A percentile compares a stretch with the other conserved stretches of the same genome.
Evolutionary conservation across 345 rosid genomes (phyloP).

Genomic region (Anastatica hierochuntica): DNA sequence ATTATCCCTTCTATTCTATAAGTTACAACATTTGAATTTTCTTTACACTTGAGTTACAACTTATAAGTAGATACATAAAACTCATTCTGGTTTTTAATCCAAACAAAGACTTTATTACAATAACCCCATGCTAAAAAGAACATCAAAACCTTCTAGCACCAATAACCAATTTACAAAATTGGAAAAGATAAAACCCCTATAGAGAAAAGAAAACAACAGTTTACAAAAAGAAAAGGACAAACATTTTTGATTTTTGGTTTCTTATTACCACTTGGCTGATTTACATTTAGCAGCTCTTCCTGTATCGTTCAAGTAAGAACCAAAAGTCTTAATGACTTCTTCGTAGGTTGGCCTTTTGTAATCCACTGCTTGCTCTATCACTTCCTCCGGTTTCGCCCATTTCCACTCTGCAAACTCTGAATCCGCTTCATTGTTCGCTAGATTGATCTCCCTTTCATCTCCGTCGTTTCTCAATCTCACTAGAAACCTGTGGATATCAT

Average conservation of each 20-base stretch:
- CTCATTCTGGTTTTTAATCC: background rate
- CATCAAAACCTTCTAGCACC: too few species aligned
- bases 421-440: conserved; percentile 69
- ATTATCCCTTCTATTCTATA: too few species aligned
- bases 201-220: too few species aligned
- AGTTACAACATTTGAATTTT: background rate
- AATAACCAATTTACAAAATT: conserved; percentile 27
- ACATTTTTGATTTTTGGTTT: conserved; percentile 7
- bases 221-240: too few species aligned
- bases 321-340: conserved; percentile 74
- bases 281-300: conserved; percentile 74
- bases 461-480: conserved; percentile 56
- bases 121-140: too few species aligned
- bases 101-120: conserved; percentile 11
- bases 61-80: conserved; percentile 5
- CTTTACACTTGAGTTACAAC: conserved; percentile 1
- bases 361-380: conserved; percentile 90
- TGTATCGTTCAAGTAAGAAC: conserved; percentile 45
- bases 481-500: conserved; percentile 51
- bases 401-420: conserved; percentile 96
- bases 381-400: conserved; percentile 82
- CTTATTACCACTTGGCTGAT: conserved; percentile 75
- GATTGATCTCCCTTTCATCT: conserved; percentile 66
- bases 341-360: conserved; percentile 96
- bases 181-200: background rate